These are phyloP conservation scores for Russula dissimulans DNA, from an alignment of 768 basidiomycete genomes.

Conservation along the genomic window DNA sequence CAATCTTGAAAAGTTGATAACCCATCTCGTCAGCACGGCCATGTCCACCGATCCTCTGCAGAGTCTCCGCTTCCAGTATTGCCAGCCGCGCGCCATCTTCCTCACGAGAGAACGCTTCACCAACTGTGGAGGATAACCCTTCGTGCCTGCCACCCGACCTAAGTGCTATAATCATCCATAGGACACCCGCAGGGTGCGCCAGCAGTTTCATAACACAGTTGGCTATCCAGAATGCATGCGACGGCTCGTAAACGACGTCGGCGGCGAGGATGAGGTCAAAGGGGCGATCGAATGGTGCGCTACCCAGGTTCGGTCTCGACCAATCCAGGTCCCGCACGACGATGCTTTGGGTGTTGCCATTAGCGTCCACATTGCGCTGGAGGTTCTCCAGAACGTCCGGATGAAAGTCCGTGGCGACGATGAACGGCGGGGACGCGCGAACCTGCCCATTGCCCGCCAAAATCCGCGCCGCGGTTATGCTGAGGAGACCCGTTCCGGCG, in stretches of 20 bases:
- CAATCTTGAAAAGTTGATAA: conserved; percentile 63
- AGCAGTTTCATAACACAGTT: conserved; percentile 48
- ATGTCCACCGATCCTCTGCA: conserved; percentile 43
- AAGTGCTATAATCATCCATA: conserved; percentile 67
- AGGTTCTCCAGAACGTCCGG: conserved; percentile 67
- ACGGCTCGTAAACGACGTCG: conserved; percentile 68
- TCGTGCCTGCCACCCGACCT: conserved; percentile 57
- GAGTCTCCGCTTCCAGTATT: conserved; percentile 39
- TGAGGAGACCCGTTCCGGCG: conserved; percentile 77
- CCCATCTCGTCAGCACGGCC: conserved; percentile 63
- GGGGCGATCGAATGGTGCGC: conserved; percentile 28
- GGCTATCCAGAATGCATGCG: conserved; percentile 63
- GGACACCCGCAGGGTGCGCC: conserved; percentile 34
- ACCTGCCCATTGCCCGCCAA: conserved; percentile 20
- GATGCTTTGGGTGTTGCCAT: conserved; percentile 33
- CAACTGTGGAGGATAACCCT: conserved; percentile 48
- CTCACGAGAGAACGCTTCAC: conserved; percentile 38
- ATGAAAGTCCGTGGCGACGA: conserved; percentile 75
- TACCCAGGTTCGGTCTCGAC: conserved; percentile 35
- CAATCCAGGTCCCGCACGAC: conserved; percentile 54
- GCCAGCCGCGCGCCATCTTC: conserved; percentile 28
- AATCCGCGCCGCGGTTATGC: conserved; percentile 52
- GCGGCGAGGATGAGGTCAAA: conserved; percentile 73
- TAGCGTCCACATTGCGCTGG: conserved; percentile 44
- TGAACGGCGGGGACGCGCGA: conserved; percentile 22